These are phyloP conservation scores for Testicularia cyperi DNA, from an alignment of 1,284 basidiomycete genomes.

Conservation along the genomic window DNA sequence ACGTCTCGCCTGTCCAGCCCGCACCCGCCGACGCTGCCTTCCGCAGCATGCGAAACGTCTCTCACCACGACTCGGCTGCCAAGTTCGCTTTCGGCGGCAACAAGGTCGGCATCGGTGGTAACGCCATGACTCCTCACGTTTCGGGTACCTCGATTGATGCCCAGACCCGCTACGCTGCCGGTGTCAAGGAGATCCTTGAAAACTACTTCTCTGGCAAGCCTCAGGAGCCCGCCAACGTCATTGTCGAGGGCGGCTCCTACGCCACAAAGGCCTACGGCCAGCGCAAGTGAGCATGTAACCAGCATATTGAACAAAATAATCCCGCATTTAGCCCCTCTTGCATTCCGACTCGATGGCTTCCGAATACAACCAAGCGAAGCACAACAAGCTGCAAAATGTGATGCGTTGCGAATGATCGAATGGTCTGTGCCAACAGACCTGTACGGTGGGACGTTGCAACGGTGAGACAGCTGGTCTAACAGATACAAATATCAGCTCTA, in stretches of 20 bases:
- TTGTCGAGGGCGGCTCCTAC: slow-evolving; percentile 62
- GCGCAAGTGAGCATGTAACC: slow-evolving; percentile 34
- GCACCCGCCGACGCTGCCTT: slow-evolving; percentile 79
- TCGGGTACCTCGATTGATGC: slow-evolving; percentile 79
- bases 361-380: too few species aligned
- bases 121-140: slow-evolving; percentile 47
- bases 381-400: too few species aligned
- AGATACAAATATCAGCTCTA: too few species aligned
- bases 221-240: slow-evolving; percentile 79
- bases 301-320: too few species aligned
- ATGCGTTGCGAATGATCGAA: too few species aligned
- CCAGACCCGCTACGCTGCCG: slow-evolving; percentile 80
- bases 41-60: slow-evolving; percentile 71
- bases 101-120: slow-evolving; percentile 76
- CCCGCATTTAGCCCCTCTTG: too few species aligned
- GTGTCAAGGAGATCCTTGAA: slow-evolving; percentile 76
- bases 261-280: slow-evolving; percentile 59
- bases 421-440: too few species aligned
- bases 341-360: too few species aligned
- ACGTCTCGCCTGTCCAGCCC: slow-evolving; percentile 60
- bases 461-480: too few species aligned
- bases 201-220: slow-evolving; percentile 69
- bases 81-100: slow-evolving; percentile 2
- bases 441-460: too few species aligned
- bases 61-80: too few species aligned